These are phyloP conservation scores for Entomortierella chlamydospora DNA, from an alignment of 192 early-diverging fungal species.

Conservation along the genomic window DNA sequence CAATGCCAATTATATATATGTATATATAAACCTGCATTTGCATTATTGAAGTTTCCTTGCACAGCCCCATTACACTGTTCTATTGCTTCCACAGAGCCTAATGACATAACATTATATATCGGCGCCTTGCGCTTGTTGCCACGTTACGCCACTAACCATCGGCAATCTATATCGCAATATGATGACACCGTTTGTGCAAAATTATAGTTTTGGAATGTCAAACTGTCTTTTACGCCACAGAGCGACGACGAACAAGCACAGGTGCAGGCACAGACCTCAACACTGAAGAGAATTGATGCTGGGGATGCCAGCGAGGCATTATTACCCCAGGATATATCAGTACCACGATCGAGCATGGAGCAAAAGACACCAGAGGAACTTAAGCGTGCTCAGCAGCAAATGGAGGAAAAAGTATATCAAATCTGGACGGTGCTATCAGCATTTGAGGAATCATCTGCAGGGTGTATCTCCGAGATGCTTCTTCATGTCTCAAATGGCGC, in stretches of 20 bases:
- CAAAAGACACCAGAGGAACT: conserved; percentile 58
- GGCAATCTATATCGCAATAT: not conserved
- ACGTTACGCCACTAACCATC: too few relatives aligned
- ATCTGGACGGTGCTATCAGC: conserved; percentile 93
- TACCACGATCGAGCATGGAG: conserved; percentile 25
- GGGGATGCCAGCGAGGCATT: not conserved
- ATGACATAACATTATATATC: conserved; percentile 12
- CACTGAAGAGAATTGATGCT: not conserved
- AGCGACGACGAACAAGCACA: conserved; percentile 16
- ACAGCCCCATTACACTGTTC: conserved; percentile 4
- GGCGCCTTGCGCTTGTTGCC: too few relatives aligned
- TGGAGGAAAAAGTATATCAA: conserved; percentile 88
- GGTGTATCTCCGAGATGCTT: conserved; percentile 97
- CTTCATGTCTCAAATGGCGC: conserved; percentile 87
- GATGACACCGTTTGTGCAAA: too few relatives aligned
- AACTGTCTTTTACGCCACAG: conserved; percentile 52
- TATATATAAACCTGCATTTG: not conserved
- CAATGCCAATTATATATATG: not conserved
- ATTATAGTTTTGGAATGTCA: conserved; percentile 75
- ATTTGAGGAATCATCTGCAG: conserved; percentile 96
- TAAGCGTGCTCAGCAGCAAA: conserved; percentile 70
- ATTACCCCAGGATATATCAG: not conserved
- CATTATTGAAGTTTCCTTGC: not conserved
- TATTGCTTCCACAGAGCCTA: not conserved
- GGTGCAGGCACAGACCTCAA: not conserved